phyloP scores from a whole-genome alignment of 345 rosid genomes.

The Hibiscus syriacus region DNA sequence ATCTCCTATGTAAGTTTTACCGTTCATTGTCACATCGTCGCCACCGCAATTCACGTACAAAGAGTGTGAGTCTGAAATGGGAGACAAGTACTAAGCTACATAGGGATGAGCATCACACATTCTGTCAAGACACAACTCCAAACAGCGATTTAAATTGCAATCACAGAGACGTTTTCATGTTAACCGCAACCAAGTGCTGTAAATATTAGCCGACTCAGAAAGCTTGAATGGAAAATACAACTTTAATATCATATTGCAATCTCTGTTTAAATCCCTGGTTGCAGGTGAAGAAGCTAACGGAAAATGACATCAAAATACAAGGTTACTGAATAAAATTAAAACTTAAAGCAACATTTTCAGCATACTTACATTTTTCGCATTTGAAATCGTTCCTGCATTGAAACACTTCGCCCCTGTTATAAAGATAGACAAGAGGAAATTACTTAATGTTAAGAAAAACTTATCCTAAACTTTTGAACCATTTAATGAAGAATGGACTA shows the following conservation, averaged over 20 bases:
- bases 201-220: too few relatives aligned
- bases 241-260: too few relatives aligned
- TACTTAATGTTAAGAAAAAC: background rate
- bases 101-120: background rate
- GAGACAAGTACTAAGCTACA: background rate
- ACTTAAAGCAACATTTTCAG: background rate
- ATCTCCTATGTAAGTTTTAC: slow-evolving; percentile 43
- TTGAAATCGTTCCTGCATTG: slow-evolving; percentile 47
- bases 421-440: background rate
- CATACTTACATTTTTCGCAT: slow-evolving; percentile 48
- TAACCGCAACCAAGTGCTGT: too few relatives aligned
- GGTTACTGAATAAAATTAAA: background rate
- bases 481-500: background rate
- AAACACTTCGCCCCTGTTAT: slow-evolving; percentile 30
- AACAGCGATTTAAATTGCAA: background rate
- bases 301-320: background rate
- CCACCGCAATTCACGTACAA: slow-evolving; percentile 56
- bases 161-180: too few relatives aligned
- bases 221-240: too few relatives aligned
- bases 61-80: slow-evolving; percentile 13
- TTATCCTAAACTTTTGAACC: background rate
- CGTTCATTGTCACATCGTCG: slow-evolving; percentile 22
- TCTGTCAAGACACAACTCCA: background rate
- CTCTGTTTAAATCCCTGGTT: background rate
- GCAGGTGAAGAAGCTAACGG: background rate